Percentiles rank a stretch among this genome's conserved stretches.
Conservation (phyloP, 148 eudicot genomes). For the Chenopodium quinoa region DNA sequence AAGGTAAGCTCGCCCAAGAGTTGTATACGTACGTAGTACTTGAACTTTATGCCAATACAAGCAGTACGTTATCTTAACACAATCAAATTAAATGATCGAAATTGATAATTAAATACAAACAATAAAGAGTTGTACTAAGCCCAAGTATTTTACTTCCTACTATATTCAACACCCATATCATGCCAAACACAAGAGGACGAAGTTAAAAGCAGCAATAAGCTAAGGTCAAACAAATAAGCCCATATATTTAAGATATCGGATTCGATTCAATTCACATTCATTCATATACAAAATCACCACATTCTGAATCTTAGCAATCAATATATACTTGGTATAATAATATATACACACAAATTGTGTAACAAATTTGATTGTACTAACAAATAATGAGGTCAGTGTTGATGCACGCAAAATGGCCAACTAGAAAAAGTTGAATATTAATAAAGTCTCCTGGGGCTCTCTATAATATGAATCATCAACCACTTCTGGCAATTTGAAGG, state of each 20-base stretch:
- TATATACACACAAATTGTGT: not conserved
- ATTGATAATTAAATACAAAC: too few species aligned
- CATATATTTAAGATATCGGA: not conserved
- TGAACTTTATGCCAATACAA: too few species aligned
- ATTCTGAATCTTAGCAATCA: not conserved
- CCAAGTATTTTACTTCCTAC: too few species aligned
- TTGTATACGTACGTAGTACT: too few species aligned
- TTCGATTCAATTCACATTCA: not conserved
- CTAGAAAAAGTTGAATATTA: constrained; percentile 1
- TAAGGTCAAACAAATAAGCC: not conserved
- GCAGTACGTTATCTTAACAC: too few species aligned
- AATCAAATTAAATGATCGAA: too few species aligned
- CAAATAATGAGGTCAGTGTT: not conserved
- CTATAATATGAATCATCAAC: constrained; percentile 1
- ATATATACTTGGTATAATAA: too few species aligned
- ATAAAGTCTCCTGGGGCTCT: constrained; percentile 3
- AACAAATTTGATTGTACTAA: not conserved
- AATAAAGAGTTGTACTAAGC: too few species aligned
- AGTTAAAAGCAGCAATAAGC: not conserved
- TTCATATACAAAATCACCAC: not conserved
- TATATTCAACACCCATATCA: not conserved
- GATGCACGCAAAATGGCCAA: not conserved
- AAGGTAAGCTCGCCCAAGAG: too few species aligned
- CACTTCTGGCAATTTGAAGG: not conserved
- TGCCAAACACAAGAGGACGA: constrained; percentile 1